These are phyloP conservation scores for Tylopilus rubrobrunneus DNA, from an alignment of 768 basidiomycete genomes.

Conservation along the genomic window DNA sequence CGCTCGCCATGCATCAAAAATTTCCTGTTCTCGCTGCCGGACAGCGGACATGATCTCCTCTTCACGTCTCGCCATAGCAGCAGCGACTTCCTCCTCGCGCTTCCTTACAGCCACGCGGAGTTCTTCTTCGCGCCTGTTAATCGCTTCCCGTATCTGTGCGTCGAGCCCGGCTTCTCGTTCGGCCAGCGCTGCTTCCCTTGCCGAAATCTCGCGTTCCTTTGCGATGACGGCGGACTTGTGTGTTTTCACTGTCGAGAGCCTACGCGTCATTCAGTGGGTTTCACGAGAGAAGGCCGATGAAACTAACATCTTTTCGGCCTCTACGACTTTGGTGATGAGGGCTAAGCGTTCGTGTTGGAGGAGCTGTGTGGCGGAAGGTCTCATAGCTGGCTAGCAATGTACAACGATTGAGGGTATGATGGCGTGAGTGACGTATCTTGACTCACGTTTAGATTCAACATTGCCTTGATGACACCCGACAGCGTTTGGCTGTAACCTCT, in stretches of 20 bases:
- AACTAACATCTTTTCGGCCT: constrained; percentile 74
- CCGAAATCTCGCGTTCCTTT: constrained; percentile 61
- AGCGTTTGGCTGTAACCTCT: constrained; percentile 75
- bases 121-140: constrained; percentile 64
- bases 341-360: constrained; percentile 77
- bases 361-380: constrained; percentile 77
- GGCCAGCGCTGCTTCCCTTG: constrained; percentile 50
- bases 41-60: constrained; percentile 72
- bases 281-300: background rate
- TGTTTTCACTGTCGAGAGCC: constrained; percentile 60
- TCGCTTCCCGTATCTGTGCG: constrained; percentile 50
- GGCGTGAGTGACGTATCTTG: background rate
- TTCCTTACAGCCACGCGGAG: constrained; percentile 59
- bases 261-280: constrained; percentile 21
- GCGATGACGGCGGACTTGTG: constrained; percentile 54
- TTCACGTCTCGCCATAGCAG: constrained; percentile 61
- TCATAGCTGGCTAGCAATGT: constrained; percentile 68
- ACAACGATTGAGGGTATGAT: background rate
- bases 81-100: constrained; percentile 67
- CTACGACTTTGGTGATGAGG: constrained; percentile 65
- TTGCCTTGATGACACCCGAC: constrained; percentile 73
- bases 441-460: constrained; percentile 80
- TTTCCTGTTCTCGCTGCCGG: constrained; percentile 56
- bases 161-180: constrained; percentile 57
- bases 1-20: constrained; percentile 54